Evolutionary conservation across 2,329 filamentous ascomycete species (phyloP).

Genomic region (Lasiodiplodia hormozganensis): DNA sequence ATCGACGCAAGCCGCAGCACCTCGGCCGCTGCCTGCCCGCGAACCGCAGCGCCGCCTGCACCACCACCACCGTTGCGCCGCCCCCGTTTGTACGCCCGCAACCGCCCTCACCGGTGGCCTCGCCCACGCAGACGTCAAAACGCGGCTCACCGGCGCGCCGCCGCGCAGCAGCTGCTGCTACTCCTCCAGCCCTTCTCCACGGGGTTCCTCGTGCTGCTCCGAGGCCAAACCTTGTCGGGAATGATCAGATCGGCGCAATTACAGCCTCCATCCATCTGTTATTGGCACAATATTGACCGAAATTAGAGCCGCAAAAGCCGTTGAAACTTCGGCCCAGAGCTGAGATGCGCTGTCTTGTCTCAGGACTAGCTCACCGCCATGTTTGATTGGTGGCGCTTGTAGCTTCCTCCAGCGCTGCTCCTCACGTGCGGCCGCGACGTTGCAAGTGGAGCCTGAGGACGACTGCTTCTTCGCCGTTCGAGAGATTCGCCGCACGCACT

Average conservation of each 20-base stretch:
- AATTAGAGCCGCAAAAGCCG: slow-evolving; percentile 27
- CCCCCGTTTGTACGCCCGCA: slow-evolving; percentile 10
- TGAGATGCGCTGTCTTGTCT: slow-evolving; percentile 23
- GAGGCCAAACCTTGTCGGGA: slow-evolving; percentile 18
- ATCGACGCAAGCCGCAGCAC: not conserved
- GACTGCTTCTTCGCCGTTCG: not conserved
- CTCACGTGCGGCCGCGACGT: slow-evolving; percentile 10
- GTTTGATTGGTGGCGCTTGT: slow-evolving; percentile 25
- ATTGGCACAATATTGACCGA: slow-evolving; percentile 26
- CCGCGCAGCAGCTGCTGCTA: not conserved
- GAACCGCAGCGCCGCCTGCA: slow-evolving; percentile 13
- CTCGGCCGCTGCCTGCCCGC: not conserved
- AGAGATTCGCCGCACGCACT: slow-evolving; percentile 16
- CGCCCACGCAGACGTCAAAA: slow-evolving; percentile 3
- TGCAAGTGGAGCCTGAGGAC: slow-evolving; percentile 17
- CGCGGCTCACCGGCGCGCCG: slow-evolving; percentile 14
- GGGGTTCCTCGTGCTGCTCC: not conserved
- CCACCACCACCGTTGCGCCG: slow-evolving; percentile 17
- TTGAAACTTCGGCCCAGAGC: slow-evolving; percentile 20
- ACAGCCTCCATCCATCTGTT: slow-evolving; percentile 17
- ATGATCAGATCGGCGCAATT: slow-evolving; percentile 27
- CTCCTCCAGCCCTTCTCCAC: slow-evolving; percentile 1
- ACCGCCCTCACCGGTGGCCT: slow-evolving; percentile 7
- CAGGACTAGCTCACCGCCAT: slow-evolving; percentile 26
- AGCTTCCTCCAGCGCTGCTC: slow-evolving; percentile 2